Base-by-base conservation (phyloP, 352 stramenopile genomes). In the Globisporangium cystogenes region DNA sequence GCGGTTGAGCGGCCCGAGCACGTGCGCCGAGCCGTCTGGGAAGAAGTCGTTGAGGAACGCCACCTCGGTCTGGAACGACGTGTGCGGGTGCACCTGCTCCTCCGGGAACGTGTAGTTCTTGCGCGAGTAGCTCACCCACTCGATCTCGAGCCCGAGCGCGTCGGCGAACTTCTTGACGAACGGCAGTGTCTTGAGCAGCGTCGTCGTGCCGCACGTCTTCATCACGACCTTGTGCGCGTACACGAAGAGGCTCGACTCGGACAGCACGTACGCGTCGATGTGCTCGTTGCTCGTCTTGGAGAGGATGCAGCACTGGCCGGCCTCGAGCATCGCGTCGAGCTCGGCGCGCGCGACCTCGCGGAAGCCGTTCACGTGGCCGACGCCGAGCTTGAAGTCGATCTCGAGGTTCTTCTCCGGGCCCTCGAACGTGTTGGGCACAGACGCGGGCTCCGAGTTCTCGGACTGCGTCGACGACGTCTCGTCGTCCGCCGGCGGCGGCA, bases 121-220 rank as follows among this genome's bases (percentile, higher is more conserved):
- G 42, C 96, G 86, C 48, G 84, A 98, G 81, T 99, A 99, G 48
- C 95, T 96, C 33, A 99, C 82, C 96, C 96, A 99, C 68, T 99
- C 94, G 56, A 99, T 94, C 59, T 97, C 88, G 18, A 99, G 74
- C 6, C 93, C 96, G 12, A 98, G 82, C 59, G 68, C 68, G 48
- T 90, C 65, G 29, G 80, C 74, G 52, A 82, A 89, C 44, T 91
- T 73, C 50, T 96, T 73, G 50, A 98, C 76, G 47, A 86, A 89
- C 16, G 79, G 78, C 51, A 98, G 67, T 60, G 76, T 93, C 59
- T 95, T 90, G 39, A 99, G 83, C 48, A 99, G 84, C 48, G 97
- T 99, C 14, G 97, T 99, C 7, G 96, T 99, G 46, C 97, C 97
- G 73, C 97, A 99, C 35, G 97, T 99, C 81, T 99, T 99, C 61